A percentile compares a stretch with the other conserved stretches of the same genome.
These are phyloP conservation scores for Lolium perenne DNA, from an alignment of 176 grass and related monocot species.

Conservation along the genomic window DNA sequence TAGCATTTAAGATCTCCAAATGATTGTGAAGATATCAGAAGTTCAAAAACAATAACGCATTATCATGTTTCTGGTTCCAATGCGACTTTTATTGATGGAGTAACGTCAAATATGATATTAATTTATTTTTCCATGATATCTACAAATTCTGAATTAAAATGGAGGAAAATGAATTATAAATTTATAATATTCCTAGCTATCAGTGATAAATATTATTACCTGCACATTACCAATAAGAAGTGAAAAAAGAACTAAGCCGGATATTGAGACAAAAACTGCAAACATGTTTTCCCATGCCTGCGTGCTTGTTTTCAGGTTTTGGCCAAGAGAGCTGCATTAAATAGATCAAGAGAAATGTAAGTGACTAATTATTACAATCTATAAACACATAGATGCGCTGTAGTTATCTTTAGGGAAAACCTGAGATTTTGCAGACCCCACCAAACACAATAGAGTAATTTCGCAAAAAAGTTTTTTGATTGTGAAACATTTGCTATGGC, in stretches of 20 bases:
- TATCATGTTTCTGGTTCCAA: constrained; percentile 12
- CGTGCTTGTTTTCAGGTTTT: constrained; percentile 87
- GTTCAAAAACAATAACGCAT: too few relatives aligned
- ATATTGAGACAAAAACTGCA: constrained; percentile 82
- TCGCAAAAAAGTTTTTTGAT: constrained; percentile 67
- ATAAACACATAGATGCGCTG: constrained; percentile 17
- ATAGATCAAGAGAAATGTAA: constrained; percentile 37
- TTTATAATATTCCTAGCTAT: neutral
- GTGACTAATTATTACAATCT: neutral
- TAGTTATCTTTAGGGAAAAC: constrained; percentile 38
- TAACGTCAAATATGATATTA: neutral
- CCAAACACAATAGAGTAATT: constrained; percentile 95
- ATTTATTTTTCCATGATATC: neutral
- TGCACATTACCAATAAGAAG: constrained; percentile 94
- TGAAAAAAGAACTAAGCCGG: constrained; percentile 88
- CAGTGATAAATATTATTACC: constrained; percentile 55
- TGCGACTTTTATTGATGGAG: constrained; percentile 13
- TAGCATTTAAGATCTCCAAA: neutral
- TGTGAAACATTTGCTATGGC: constrained; percentile 60
- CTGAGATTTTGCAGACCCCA: constrained; percentile 97
- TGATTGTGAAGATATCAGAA: constrained; percentile 7
- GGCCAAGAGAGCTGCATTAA: constrained; percentile 82
- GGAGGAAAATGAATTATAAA: neutral
- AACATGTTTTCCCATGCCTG: constrained; percentile 76
- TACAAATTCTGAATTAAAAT: constrained; percentile 29